Conservation (phyloP, 306 rosid species). For the Canavalia ensiformis region DNA sequence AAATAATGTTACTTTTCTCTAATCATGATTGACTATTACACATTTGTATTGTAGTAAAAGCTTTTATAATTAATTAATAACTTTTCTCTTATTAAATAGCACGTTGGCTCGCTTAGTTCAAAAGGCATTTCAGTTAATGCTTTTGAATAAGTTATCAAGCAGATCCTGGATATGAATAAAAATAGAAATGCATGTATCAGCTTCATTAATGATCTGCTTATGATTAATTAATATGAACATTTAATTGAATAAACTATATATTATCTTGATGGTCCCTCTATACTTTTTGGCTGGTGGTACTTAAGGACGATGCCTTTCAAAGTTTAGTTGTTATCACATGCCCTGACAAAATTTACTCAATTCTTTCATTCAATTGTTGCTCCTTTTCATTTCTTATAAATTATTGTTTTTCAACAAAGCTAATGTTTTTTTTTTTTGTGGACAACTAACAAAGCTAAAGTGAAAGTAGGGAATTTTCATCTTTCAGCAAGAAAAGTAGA, state of each 20-base stretch:
- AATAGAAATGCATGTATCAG: constrained; percentile 21
- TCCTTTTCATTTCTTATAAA: constrained; percentile 36
- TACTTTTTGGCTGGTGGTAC: constrained; percentile 39
- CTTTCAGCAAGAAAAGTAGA: constrained; percentile 33
- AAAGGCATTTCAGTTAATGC: constrained; percentile 50
- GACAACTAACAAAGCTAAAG: constrained; percentile 43
- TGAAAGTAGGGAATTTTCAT: constrained; percentile 42
- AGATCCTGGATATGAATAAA: constrained; percentile 39
- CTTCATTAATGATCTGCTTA: constrained; percentile 52
- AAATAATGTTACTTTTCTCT: not conserved
- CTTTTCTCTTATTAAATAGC: not conserved
- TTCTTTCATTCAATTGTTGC: constrained; percentile 40
- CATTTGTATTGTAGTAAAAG: constrained; percentile 15
- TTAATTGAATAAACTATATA: constrained; percentile 23
- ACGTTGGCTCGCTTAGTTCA: constrained; percentile 48
- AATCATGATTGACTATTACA: not conserved
- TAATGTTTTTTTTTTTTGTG: too few species aligned
- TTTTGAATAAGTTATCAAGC: constrained; percentile 44
- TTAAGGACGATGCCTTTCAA: constrained; percentile 44
- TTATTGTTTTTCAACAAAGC: constrained; percentile 10
- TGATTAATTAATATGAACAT: constrained; percentile 49
- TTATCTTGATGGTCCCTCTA: constrained; percentile 43
- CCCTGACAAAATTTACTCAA: constrained; percentile 49
- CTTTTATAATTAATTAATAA: not conserved
- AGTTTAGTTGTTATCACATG: constrained; percentile 57